Evolutionary conservation across 1,139 yeast genomes (phyloP).

Genomic region (Hanseniaspora gamundiae): DNA sequence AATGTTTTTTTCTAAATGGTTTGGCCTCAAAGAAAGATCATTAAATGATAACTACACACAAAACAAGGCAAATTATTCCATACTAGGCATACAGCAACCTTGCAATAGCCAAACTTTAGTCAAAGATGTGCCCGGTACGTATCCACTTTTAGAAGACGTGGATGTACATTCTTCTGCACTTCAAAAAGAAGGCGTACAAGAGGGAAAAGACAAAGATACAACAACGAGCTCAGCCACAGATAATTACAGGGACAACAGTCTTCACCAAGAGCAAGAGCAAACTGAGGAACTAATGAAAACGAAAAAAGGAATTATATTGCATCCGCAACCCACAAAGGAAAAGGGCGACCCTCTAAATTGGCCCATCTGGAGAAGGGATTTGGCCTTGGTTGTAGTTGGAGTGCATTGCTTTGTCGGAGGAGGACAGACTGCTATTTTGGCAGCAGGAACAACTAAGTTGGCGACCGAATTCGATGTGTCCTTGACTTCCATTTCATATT

Average conservation of each 20-base stretch:
- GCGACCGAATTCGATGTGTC: slow-evolving; percentile 34
- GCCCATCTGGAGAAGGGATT: slow-evolving; percentile 49
- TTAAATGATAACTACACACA: no score
- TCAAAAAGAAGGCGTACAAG: neutral
- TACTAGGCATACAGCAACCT: slow-evolving; percentile 6
- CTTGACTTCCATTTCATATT: slow-evolving; percentile 35
- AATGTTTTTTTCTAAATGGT: no score
- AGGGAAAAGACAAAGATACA: neutral
- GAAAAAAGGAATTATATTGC: slow-evolving; percentile 39
- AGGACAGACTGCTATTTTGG: slow-evolving; percentile 50
- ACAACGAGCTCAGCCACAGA: no score
- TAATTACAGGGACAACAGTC: neutral
- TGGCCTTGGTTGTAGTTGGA: slow-evolving; percentile 42
- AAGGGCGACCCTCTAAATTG: slow-evolving; percentile 60
- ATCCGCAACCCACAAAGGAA: slow-evolving; percentile 58
- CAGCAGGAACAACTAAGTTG: slow-evolving; percentile 40
- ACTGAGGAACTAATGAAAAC: slow-evolving; percentile 1
- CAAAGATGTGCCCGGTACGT: slow-evolving; percentile 7
- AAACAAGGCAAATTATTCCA: no score
- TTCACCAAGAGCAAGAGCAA: neutral
- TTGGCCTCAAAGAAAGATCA: no score
- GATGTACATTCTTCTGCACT: neutral
- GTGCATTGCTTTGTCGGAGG: slow-evolving; percentile 51
- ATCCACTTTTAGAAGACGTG: slow-evolving; percentile 4
- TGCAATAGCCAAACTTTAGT: slow-evolving; percentile 1